Evolutionary conservation across 306 rosid species (phyloP), one percentile per base, ranked within the genome.

Genomic region (Casuarina glauca): DNA sequence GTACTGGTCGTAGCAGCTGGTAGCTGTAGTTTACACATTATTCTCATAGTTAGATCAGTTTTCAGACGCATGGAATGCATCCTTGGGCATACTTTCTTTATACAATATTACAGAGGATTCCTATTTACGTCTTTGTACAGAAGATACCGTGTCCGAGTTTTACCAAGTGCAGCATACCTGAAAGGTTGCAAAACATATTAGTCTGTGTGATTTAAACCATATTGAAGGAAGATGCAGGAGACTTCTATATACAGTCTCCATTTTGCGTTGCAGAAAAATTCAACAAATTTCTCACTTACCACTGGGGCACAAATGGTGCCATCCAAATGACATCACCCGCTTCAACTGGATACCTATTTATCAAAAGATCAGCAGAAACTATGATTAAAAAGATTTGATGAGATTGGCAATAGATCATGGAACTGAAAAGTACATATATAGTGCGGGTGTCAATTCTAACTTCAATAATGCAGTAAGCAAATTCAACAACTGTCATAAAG

Each of bases 281-380:
- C 69, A 17, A 38, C 46, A 16, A 26, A 42, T 78, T 74, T 74
- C 43, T 67, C 15, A 70, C 87, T 73, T 61, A 95, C 97, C 99
- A 95, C 77, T 95, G 99, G 72, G 97, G 97, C 70, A 93, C 90
- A 69, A 93, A 95, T 68, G 99, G 99, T 17, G 99, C 97, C 99
- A 93, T 95, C 99, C 97, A 95, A 86, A 95, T 95, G 70, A 60
- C 97, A 86, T 95, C 97, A 49, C 97, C 99, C 1, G 97, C 88
- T 81, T 95, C 90, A 83, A 95, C 89, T 15, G 97, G 94, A 82
- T 93, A 95, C 99, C 99, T 95, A 58, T 77, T 46, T 45, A 45
- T 52, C 67, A 62, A 72, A 38, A 19, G 26, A 60, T 35, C 42
- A 72, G 72, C 48, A 42, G 10, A 46, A 0, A 35, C n/a, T 20